Evolutionary conservation across 768 basidiomycete species (phyloP).

Genomic region (Chlorophyllum brunneum): DNA sequence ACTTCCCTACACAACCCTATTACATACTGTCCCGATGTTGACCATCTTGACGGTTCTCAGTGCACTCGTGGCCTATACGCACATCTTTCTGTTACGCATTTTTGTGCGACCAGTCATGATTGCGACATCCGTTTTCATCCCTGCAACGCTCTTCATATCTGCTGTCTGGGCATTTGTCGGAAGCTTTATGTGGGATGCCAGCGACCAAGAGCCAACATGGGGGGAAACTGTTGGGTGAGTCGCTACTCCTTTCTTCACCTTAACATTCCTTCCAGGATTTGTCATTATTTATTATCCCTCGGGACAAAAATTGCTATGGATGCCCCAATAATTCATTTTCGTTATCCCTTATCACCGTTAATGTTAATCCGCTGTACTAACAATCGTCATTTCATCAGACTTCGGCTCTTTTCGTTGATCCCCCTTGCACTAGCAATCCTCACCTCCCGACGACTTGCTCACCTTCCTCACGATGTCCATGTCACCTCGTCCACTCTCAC

Average conservation of each 20-base stretch:
- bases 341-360: background rate
- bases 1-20: conserved; percentile 64
- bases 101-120: conserved; percentile 85
- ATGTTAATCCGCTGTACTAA: background rate
- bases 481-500: conserved; percentile 54
- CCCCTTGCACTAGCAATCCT: conserved; percentile 67
- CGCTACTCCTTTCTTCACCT: background rate
- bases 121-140: conserved; percentile 71
- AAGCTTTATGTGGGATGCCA: conserved; percentile 59
- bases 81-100: conserved; percentile 71
- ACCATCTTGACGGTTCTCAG: conserved; percentile 69
- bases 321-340: background rate
- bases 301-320: background rate
- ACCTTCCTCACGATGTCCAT: conserved; percentile 70
- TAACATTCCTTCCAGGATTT: background rate
- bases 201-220: conserved; percentile 58
- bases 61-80: conserved; percentile 66
- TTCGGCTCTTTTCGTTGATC: conserved; percentile 75
- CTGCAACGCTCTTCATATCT: conserved; percentile 68
- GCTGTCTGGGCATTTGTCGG: conserved; percentile 80
- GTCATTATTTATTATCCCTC: no score
- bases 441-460: conserved; percentile 66
- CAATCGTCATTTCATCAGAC: conserved; percentile 29
- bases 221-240: conserved; percentile 78
- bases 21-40: conserved; percentile 76